These are phyloP conservation scores for Sporothrix luriei DNA, from an alignment of 2,329 filamentous ascomycete species.

Conservation along the genomic window DNA sequence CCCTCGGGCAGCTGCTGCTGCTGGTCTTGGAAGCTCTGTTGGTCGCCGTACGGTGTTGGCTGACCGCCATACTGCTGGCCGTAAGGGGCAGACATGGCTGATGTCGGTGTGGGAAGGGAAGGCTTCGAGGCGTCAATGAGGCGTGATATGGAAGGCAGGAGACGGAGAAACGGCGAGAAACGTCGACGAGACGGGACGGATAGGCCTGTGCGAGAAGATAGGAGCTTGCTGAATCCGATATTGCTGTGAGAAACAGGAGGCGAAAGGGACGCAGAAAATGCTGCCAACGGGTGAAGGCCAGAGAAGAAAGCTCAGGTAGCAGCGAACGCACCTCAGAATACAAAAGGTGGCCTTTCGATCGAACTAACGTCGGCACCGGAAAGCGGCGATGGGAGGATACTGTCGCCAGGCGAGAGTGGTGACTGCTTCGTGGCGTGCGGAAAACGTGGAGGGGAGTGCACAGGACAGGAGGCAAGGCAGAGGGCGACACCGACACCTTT, in stretches of 20 bases:
- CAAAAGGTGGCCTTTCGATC: conserved; percentile 25
- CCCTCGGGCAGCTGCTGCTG: conserved; percentile 47
- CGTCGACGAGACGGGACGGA: background rate
- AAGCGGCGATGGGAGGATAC: conserved; percentile 13
- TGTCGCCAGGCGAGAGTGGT: conserved; percentile 24
- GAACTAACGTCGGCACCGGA: conserved; percentile 5
- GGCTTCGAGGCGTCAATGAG: background rate
- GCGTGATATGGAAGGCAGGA: background rate
- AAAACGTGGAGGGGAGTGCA: conserved; percentile 6
- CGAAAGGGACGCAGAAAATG: background rate
- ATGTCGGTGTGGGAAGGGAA: conserved; percentile 34
- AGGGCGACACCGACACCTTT: background rate
- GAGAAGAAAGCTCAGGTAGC: conserved; percentile 23
- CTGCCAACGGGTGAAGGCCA: background rate
- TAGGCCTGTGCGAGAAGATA: background rate
- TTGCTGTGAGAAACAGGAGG: background rate
- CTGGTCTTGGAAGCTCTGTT: conserved; percentile 46
- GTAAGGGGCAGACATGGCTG: conserved; percentile 61
- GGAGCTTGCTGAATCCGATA: background rate
- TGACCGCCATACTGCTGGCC: conserved; percentile 41
- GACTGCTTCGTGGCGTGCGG: conserved; percentile 19
- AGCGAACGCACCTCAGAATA: background rate
- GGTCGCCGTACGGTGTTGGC: conserved; percentile 49
- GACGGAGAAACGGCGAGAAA: background rate
- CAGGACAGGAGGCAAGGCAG: conserved; percentile 16